Base-by-base conservation (phyloP, 768 basidiomycete genomes). In the Rhizopogon vesiculosus region DNA sequence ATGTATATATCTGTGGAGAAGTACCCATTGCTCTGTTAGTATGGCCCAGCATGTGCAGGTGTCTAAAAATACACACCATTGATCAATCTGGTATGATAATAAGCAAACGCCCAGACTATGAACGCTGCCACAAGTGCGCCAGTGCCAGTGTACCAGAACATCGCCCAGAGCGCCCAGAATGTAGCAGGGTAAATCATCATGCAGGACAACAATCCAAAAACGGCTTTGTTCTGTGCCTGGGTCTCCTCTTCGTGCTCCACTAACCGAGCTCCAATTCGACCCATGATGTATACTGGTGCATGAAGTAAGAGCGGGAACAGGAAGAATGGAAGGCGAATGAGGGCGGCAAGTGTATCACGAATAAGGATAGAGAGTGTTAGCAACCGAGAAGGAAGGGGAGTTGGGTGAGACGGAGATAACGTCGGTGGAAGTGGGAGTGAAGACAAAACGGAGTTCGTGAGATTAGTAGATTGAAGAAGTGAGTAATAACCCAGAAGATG, bases 141-240 rank as follows among this genome's bases (percentile, higher is more conserved):
- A 5, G 82, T 61, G 3, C 84, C 79, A 0, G 86, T 88, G 59
- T 87, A 89, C 76, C 83, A 82, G 56, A 97, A 78, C 42, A 93
- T 66, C 13, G 87, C 84, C 93, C 94, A 99, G 7, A 96, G 71
- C 57, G 84, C 79, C 66, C 91, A 83, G 75, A 98, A 98, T 35
- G 86, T 72, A n/a, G 84, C 68, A 19, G 92, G 86, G 74, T 98
- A 97, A 42, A 89, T 85, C 59, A 84, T 65, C 53, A 91, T 64
- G 55, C 89, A 71, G 40, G 89, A 82, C 52, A 97, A 69, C 38
- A 96, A 64, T 1, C 93, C 93, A 62, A 96, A 87, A 12, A 90
- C 86, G 44, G 97, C 83, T 77, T 99, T 99, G 77, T 93, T 98
- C 78, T 98, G 95, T 43, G 96, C 97, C 69, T 92, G 88, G 10